phyloP scores from a whole-genome alignment of 805 yeast genomes.

The Clavispora asparagi region DNA sequence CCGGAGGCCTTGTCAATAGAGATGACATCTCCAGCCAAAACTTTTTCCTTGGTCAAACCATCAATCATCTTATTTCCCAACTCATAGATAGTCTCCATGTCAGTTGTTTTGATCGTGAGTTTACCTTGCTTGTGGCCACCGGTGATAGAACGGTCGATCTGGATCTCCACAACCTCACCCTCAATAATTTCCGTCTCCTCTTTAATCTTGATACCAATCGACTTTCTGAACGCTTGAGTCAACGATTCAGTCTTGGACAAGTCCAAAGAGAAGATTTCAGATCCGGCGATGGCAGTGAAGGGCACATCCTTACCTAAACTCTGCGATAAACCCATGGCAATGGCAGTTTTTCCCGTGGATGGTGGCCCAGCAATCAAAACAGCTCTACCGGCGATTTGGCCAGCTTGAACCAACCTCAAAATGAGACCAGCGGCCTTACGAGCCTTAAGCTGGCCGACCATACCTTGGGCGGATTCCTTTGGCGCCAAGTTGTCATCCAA shows the following conservation, averaged over 20 bases:
- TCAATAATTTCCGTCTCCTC: constrained; percentile 97
- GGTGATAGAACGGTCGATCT: constrained; percentile 85
- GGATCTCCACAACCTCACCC: constrained; percentile 98
- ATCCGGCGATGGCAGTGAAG: constrained; percentile 90
- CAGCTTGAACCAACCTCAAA: constrained; percentile 87
- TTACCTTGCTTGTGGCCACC: constrained; percentile 99
- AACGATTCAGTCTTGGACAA: constrained; percentile 93
- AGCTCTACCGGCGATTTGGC: constrained; percentile 95
- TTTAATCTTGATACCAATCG: constrained; percentile 91
- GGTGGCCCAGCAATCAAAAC: constrained; percentile 97
- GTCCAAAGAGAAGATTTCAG: constrained; percentile 89
- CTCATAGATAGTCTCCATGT: constrained; percentile 98
- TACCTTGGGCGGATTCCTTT: constrained; percentile 74
- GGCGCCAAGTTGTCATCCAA: constrained; percentile 88
- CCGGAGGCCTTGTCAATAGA: constrained; percentile 95
- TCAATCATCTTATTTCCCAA: constrained; percentile 92
- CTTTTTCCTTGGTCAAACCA: constrained; percentile 89
- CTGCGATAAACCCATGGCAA: constrained; percentile 89
- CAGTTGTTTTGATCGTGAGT: constrained; percentile 93
- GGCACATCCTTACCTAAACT: constrained; percentile 78
- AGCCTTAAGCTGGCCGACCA: constrained; percentile 96
- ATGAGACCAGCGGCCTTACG: constrained; percentile 95
- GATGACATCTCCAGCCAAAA: constrained; percentile 94
- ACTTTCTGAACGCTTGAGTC: constrained; percentile 93
- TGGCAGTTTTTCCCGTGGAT: constrained; percentile 97